These are phyloP conservation scores for Boletus reticuloceps DNA, from an alignment of 768 basidiomycete genomes.

Conservation along the genomic window DNA sequence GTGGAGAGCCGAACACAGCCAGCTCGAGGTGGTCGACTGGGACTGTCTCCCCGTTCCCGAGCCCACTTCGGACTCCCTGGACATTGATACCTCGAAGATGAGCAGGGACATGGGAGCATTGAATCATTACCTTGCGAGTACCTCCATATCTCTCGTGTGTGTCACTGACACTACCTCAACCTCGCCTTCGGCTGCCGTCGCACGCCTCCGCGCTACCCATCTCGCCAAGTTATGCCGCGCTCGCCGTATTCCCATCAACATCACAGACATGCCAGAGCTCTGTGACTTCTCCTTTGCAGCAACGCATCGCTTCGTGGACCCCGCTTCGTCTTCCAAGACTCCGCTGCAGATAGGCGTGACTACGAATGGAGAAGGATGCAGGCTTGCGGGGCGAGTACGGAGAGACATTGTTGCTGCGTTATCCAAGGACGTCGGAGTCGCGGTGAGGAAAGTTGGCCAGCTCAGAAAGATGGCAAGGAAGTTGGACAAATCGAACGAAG, in stretches of 20 bases:
- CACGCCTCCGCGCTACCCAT: conserved; percentile 49
- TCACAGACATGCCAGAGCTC: conserved; percentile 81
- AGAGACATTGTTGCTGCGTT: conserved; percentile 79
- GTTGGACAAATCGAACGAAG: conserved; percentile 8
- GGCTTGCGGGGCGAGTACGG: conserved; percentile 74
- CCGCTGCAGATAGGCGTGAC: conserved; percentile 78
- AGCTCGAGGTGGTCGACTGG: conserved; percentile 61
- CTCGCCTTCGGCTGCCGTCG: conserved; percentile 34
- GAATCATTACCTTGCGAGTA: conserved; percentile 42
- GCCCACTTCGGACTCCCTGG: conserved; percentile 17
- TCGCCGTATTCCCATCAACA: conserved; percentile 73
- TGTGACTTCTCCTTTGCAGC: conserved; percentile 91
- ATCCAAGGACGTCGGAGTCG: conserved; percentile 68
- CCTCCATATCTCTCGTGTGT: conserved; percentile 55
- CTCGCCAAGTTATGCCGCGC: conserved; percentile 55
- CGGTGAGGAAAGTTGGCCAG: conserved; percentile 70
- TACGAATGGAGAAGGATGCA: conserved; percentile 89
- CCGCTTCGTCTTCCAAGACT: conserved; percentile 42
- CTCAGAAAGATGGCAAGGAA: conserved; percentile 57
- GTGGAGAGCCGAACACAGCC: conserved; percentile 54
- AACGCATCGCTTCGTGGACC: conserved; percentile 74
- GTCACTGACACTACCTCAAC: conserved; percentile 74
- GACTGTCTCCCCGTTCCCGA: conserved; percentile 38
- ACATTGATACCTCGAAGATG: background rate
- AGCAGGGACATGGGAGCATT: conserved; percentile 45